Evolutionary conservation across 2,329 filamentous ascomycete species (phyloP).

Genomic region (Apiospora sp.): DNA sequence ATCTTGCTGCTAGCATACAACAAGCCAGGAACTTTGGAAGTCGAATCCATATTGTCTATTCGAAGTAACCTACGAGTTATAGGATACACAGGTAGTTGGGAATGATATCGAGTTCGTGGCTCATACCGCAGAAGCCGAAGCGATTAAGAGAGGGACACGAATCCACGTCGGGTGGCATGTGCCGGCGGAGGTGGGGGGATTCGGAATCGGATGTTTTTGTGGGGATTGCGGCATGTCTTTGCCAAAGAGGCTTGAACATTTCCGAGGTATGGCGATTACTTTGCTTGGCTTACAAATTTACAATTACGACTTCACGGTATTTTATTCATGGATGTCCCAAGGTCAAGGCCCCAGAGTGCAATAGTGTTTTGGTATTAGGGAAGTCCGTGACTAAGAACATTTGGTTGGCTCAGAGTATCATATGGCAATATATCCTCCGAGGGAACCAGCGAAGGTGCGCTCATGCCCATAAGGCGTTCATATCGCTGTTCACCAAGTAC

Average conservation of each 20-base stretch:
- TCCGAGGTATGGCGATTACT: background rate
- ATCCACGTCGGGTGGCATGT: conserved; percentile 10
- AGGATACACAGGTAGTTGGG: background rate
- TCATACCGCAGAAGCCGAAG: background rate
- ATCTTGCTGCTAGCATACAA: conserved; percentile 4
- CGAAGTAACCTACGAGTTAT: background rate
- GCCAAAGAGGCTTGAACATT: background rate
- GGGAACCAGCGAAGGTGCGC: background rate
- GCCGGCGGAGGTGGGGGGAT: conserved; percentile 7
- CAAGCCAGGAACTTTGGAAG: background rate
- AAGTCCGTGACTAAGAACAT: background rate
- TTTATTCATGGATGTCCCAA: background rate
- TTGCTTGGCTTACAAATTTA: background rate
- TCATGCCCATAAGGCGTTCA: background rate
- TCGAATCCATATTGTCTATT: background rate
- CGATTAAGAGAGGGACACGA: background rate
- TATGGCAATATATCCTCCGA: background rate
- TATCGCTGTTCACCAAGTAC: background rate
- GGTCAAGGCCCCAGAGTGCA: background rate
- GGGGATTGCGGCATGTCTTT: background rate
- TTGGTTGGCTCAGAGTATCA: background rate
- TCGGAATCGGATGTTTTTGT: conserved; percentile 9
- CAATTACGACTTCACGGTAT: too few relatives aligned
- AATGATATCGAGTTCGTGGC: background rate
- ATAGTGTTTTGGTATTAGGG: background rate